Conservation (phyloP, 2,329 filamentous ascomycete genomes). For the Exophiala mesophila region DNA sequence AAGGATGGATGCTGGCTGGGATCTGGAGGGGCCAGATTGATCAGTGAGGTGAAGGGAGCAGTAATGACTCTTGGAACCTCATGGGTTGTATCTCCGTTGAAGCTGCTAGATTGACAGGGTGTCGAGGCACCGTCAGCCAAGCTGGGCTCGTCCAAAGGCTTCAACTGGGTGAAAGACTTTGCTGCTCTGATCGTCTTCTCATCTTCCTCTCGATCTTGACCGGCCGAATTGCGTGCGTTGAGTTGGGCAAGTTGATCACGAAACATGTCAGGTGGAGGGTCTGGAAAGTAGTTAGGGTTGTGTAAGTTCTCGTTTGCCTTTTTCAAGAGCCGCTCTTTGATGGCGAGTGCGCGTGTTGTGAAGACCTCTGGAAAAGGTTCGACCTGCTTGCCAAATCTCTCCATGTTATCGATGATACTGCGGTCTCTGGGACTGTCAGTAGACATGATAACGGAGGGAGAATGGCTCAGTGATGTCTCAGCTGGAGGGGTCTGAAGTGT, state of each 20-base stretch:
- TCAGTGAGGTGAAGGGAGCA: conserved; percentile 15
- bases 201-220: conserved; percentile 12
- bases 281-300: not conserved
- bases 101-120: not conserved
- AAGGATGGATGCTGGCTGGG: conserved; percentile 21
- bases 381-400: conserved; percentile 1
- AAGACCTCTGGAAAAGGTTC: not conserved
- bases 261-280: not conserved
- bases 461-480: not conserved
- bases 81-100: not conserved
- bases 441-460: conserved; percentile 1
- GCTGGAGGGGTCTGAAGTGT: not conserved
- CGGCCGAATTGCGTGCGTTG: not conserved
- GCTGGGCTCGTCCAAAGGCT: not conserved
- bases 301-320: not conserved
- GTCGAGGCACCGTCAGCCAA: not conserved
- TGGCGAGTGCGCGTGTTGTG: not conserved
- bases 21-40: conserved; percentile 19
- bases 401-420: conserved; percentile 2
- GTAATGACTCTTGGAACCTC: conserved; percentile 7
- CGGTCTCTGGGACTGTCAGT: not conserved
- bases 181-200: conserved; percentile 9
- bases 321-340: not conserved
- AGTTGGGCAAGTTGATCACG: not conserved
- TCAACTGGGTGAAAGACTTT: conserved; percentile 1